These are phyloP conservation scores for Tetrahymena elliotti DNA, from an alignment of 73 alveolate species.

Conservation along the genomic window DNA sequence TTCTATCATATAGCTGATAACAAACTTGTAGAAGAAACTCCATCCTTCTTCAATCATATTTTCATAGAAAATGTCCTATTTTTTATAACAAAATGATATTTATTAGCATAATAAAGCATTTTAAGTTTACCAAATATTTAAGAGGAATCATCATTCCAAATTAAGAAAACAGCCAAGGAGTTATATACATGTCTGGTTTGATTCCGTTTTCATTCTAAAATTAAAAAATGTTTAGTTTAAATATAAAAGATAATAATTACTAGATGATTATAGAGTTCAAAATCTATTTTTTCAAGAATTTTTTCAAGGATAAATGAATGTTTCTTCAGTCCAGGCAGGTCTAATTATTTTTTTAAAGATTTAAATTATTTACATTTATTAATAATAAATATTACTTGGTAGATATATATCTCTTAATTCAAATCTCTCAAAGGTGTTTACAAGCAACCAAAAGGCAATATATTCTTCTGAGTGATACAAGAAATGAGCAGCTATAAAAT, in stretches of 20 bases:
- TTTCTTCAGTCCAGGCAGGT: slow-evolving; percentile 64
- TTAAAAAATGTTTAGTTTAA: background rate
- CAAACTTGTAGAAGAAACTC: background rate
- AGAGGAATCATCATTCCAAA: slow-evolving; percentile 53
- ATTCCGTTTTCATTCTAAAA: slow-evolving; percentile 11
- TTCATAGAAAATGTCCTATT: slow-evolving; percentile 23
- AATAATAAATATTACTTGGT: slow-evolving; percentile 1
- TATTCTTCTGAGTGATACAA: slow-evolving; percentile 76
- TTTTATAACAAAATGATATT: slow-evolving; percentile 3
- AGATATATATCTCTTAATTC: slow-evolving; percentile 69
- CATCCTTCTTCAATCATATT: slow-evolving; percentile 47
- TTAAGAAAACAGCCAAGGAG: slow-evolving; percentile 56
- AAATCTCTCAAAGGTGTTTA: slow-evolving; percentile 63
- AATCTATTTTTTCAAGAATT: slow-evolving; percentile 32
- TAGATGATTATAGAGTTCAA: slow-evolving; percentile 31
- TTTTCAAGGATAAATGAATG: slow-evolving; percentile 49
- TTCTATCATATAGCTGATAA: background rate
- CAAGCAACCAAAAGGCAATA: slow-evolving; percentile 84
- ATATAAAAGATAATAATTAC: background rate
- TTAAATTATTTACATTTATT: background rate
- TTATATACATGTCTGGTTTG: slow-evolving; percentile 58
- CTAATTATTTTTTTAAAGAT: background rate
- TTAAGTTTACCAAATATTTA: slow-evolving; percentile 31
- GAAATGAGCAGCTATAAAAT: slow-evolving; percentile 78
- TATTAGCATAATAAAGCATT: slow-evolving; percentile 5